Conservation (phyloP, 2,329 filamentous ascomycete genomes). For the Bisporella sp. region DNA sequence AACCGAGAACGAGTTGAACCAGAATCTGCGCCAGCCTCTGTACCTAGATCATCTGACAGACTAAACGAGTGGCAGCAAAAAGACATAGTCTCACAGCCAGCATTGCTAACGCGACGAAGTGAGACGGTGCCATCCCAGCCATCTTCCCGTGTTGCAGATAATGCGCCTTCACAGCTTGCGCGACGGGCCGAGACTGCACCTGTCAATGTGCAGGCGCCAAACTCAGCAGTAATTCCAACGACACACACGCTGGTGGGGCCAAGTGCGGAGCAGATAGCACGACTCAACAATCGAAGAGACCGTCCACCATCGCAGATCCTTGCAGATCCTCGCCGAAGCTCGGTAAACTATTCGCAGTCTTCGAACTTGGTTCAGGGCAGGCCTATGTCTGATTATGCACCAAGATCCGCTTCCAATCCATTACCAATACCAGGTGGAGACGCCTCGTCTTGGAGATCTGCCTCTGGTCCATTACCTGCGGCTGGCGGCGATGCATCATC, state of each 20-base stretch:
- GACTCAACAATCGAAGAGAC: slow-evolving; percentile 25
- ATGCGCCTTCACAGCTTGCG: background rate
- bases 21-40: too few relatives aligned
- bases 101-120: slow-evolving; percentile 10
- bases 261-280: slow-evolving; percentile 23
- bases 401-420: background rate
- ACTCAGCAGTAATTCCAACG: slow-evolving; percentile 13
- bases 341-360: slow-evolving; percentile 6
- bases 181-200: slow-evolving; percentile 11
- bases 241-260: slow-evolving; percentile 12
- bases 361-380: background rate
- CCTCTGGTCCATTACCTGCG: background rate
- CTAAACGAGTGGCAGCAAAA: too few relatives aligned
- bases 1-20: background rate
- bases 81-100: slow-evolving; percentile 4
- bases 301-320: slow-evolving; percentile 16
- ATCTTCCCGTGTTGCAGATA: background rate
- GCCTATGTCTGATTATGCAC: background rate
- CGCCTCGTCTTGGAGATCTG: background rate
- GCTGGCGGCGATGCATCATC: background rate
- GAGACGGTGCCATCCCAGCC: slow-evolving; percentile 14
- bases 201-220: background rate
- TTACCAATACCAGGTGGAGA: background rate
- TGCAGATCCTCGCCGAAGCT: slow-evolving; percentile 21
- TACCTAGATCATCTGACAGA: too few relatives aligned